Base-by-base conservation (phyloP, 2,329 filamentous ascomycete genomes). In the Aureobasidium namibiae region DNA sequence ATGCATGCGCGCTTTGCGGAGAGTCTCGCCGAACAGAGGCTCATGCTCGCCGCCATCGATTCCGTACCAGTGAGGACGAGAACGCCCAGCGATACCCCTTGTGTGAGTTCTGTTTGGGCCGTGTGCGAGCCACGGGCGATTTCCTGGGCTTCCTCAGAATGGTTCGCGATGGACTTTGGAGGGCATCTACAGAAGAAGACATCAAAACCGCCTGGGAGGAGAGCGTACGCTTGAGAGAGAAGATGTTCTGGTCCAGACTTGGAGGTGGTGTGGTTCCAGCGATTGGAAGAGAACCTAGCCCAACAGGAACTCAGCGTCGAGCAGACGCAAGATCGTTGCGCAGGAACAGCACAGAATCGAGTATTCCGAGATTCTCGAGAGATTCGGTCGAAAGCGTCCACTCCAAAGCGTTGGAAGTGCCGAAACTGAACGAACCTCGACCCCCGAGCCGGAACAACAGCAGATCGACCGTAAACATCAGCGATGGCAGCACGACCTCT, bases 201-300 rank as follows among this genome's bases (percentile, higher is more conserved):
- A 90, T 95, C 33, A 90, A 88, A 68, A 83, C 85, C 29, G 90
- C 91, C 0, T 99, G 94, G 94, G 92, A 97, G 70, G 94, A 99
- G 76, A 90, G 90, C 60, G 88, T 96, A 11, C 84, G 88, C 31
- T 74, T 97, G 49, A 82, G 94, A 53, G 94, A 99, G 72, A 86
- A 92, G 66, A 96, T 99, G 88, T 99, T 99, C 71, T 99, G 94
- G 94, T 85, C 89, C 53, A 83, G 94, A 59, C 84, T 99, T 56
- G 92, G 92, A 26, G 94, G 92, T 29, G 94, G 94, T 14, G 90
- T 99, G 2, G 76, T 97, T 13, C 94, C 92, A 14, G 39, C 34
- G 16, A 45, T 21, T 42, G 39, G 41, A 23, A 24, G 59, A 24
- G 33, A 31, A 7, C 44, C 46, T 9, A 59, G 57, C 18, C 57